phyloP scores from a whole-genome alignment of 2,329 filamentous ascomycete genomes.

The Lachnum nothofagi region DNA sequence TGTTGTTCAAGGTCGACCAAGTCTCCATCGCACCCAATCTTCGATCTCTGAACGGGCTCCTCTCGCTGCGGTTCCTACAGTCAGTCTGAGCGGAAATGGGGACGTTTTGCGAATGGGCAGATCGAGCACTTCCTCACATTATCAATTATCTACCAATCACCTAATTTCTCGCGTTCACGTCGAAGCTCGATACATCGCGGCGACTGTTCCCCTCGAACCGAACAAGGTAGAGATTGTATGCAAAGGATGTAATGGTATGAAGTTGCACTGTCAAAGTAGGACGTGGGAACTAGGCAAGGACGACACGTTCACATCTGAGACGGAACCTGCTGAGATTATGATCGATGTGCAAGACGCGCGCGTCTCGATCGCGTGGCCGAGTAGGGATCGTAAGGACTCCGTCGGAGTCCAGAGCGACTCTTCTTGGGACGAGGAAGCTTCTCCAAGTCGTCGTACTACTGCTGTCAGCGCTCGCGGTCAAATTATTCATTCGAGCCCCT shows the following conservation, averaged over 20 bases:
- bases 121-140: constrained; percentile 92
- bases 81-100: constrained; percentile 76
- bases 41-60: constrained; percentile 69
- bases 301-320: constrained; percentile 84
- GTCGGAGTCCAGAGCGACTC: constrained; percentile 45
- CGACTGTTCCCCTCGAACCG: constrained; percentile 60
- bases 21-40: constrained; percentile 56
- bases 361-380: constrained; percentile 84
- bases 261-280: constrained; percentile 83
- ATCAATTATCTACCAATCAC: constrained; percentile 86
- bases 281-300: constrained; percentile 83
- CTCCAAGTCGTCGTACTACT: constrained; percentile 47
- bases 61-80: constrained; percentile 73
- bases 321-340: constrained; percentile 84
- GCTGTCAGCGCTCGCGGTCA: constrained; percentile 28
- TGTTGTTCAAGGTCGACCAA: constrained; percentile 45
- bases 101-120: constrained; percentile 82
- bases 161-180: constrained; percentile 92
- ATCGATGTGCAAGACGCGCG: constrained; percentile 90
- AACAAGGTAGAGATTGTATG: constrained; percentile 85
- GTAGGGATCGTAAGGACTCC: constrained; percentile 44
- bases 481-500: constrained; percentile 55
- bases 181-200: constrained; percentile 74
- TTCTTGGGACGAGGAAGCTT: constrained; percentile 59
- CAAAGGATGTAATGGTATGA: constrained; percentile 92